These are phyloP conservation scores for Chrysoporthe cubensis DNA, from an alignment of 2,329 filamentous ascomycete genomes.

Conservation along the genomic window DNA sequence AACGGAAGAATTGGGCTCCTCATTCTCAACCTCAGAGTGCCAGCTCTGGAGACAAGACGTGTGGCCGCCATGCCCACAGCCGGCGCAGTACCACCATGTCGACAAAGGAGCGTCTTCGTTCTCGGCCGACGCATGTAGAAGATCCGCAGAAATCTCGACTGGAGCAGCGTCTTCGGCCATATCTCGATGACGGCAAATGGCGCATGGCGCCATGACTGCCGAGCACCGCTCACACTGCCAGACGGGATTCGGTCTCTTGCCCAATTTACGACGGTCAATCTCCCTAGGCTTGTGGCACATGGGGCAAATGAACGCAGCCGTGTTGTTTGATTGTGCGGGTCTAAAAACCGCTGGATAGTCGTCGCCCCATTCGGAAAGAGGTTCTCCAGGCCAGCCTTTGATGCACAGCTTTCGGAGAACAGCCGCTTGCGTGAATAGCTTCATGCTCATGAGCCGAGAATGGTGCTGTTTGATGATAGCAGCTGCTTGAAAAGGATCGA, in stretches of 20 bases:
- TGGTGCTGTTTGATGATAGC: conserved; percentile 65
- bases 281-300: conserved; percentile 61
- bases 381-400: conserved; percentile 55
- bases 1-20: conserved; percentile 32
- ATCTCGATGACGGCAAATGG: conserved; percentile 61
- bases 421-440: conserved; percentile 63
- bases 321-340: conserved; percentile 58
- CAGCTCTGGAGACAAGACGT: conserved; percentile 62
- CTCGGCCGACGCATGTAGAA: neutral
- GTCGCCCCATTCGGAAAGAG: conserved; percentile 56
- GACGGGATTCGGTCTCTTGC: conserved; percentile 40
- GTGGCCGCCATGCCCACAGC: conserved; percentile 66
- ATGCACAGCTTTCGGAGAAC: conserved; percentile 65
- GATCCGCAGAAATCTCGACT: conserved; percentile 11
- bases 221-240: conserved; percentile 63
- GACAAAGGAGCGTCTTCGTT: conserved; percentile 38
- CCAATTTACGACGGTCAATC: conserved; percentile 37
- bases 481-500: conserved; percentile 59
- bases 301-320: conserved; percentile 58
- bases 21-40: conserved; percentile 49
- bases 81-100: conserved; percentile 67
- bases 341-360: conserved; percentile 59
- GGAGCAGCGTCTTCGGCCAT: conserved; percentile 41
- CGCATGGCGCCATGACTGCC: conserved; percentile 58
- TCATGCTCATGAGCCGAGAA: conserved; percentile 61